These are phyloP conservation scores for Ophiostoma australiae DNA, from an alignment of 2,329 filamentous ascomycete genomes.

Conservation along the genomic window DNA sequence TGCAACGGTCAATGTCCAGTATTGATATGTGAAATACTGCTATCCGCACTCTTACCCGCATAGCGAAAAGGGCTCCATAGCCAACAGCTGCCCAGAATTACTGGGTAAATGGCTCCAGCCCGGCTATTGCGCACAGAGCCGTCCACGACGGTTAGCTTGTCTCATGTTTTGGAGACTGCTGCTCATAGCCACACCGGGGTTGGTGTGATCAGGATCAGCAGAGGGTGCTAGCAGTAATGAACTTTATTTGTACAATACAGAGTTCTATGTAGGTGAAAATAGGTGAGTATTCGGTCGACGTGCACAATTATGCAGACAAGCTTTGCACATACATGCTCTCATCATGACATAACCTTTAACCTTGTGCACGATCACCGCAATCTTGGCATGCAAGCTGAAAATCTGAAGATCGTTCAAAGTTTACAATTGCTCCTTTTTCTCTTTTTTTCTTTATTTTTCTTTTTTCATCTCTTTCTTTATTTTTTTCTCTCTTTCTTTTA, in stretches of 20 bases:
- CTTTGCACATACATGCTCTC: background rate
- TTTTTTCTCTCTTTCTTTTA: no score
- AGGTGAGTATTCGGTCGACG: background rate
- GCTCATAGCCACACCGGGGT: background rate
- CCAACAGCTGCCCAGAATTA: no score
- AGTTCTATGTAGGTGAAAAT: no score
- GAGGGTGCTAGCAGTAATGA: background rate
- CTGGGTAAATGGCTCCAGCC: background rate
- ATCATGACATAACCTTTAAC: background rate
- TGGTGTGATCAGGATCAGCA: background rate
- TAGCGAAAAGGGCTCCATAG: background rate
- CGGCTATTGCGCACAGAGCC: slow-evolving; percentile 6
- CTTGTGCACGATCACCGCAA: background rate
- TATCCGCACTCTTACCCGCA: background rate
- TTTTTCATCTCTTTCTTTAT: no score
- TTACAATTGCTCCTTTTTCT: no score
- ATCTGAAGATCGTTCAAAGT: background rate
- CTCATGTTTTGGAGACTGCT: slow-evolving; percentile 10
- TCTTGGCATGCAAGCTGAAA: background rate
- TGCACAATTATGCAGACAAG: background rate
- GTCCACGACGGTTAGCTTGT: slow-evolving; percentile 6
- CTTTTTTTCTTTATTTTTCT: no score
- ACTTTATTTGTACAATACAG: background rate
- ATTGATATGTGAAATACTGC: background rate
- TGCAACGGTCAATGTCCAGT: background rate